Percentiles rank a stretch among this genome's conserved stretches.
Conservation (phyloP, 495 filamentous ascomycete species). For the Xylaria telfairii region DNA sequence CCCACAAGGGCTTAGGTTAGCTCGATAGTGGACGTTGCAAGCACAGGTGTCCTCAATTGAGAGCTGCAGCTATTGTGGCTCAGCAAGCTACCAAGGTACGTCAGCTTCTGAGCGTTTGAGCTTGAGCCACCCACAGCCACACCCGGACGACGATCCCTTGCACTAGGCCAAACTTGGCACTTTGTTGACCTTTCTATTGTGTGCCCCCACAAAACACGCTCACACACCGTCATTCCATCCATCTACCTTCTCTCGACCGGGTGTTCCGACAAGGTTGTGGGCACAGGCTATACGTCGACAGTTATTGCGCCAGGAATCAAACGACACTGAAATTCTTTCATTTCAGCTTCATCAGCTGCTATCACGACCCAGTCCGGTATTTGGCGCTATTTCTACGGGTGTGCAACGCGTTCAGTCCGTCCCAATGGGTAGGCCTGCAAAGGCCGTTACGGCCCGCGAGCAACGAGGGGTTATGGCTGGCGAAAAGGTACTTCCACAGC, state of each 20-base stretch:
- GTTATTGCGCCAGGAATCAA: conserved; percentile 6
- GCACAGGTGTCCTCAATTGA: conserved; percentile 43
- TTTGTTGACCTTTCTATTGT: conserved; percentile 41
- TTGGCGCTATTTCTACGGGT: not conserved
- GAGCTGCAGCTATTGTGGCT: not conserved
- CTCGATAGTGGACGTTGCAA: conserved; percentile 16
- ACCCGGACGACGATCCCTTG: not conserved
- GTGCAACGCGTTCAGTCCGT: conserved; percentile 36
- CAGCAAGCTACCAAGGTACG: not conserved
- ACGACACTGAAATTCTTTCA: not conserved
- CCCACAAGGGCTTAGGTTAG: not conserved
- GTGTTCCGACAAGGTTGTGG: not conserved
- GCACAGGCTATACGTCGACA: conserved; percentile 12
- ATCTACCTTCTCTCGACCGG: not conserved
- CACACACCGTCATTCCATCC: conserved; percentile 22
- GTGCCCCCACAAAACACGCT: conserved; percentile 32
- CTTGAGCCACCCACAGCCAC: conserved; percentile 1
- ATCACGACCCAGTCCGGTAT: not conserved
- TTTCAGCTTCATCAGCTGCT: not conserved
- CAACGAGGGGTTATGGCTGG: conserved; percentile 48
- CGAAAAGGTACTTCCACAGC: conserved; percentile 43
- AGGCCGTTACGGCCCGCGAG: conserved; percentile 34
- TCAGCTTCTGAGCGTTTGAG: not conserved
- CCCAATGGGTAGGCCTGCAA: conserved; percentile 35
- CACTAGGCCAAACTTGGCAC: conserved; percentile 35